Evolutionary conservation across 805 yeast genomes (phyloP).

Genomic region (Wickerhamomyces silvicola): DNA sequence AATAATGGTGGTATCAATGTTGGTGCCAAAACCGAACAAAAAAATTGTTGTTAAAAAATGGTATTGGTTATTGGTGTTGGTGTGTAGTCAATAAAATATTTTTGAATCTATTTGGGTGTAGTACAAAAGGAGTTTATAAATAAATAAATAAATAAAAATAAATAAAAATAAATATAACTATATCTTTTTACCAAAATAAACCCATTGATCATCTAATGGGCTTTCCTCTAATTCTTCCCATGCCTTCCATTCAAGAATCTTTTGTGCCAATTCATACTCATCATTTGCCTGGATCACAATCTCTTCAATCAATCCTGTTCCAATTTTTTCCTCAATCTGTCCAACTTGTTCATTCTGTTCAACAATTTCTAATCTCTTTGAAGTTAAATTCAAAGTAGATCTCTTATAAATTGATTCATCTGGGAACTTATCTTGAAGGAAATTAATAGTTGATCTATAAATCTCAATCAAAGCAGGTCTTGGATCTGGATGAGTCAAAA

Average conservation of each 20-base stretch:
- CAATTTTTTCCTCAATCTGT: constrained; percentile 66
- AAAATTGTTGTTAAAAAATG: constrained; percentile 16
- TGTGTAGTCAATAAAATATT: background rate
- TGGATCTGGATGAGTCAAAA: constrained; percentile 77
- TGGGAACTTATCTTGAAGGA: constrained; percentile 59
- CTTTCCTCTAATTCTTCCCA: constrained; percentile 82
- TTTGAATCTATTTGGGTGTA: no score
- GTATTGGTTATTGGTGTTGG: no score
- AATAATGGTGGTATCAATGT: constrained; percentile 23
- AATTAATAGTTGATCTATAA: constrained; percentile 61
- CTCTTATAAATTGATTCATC: constrained; percentile 67
- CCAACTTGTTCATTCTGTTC: constrained; percentile 54
- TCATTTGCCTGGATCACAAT: constrained; percentile 76
- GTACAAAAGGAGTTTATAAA: background rate
- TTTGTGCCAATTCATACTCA: constrained; percentile 61
- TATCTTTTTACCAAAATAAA: constrained; percentile 62
- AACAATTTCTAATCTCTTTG: constrained; percentile 61
- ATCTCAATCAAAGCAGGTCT: constrained; percentile 69
- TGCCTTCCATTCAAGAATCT: constrained; percentile 60
- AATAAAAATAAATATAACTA: constrained; percentile 19
- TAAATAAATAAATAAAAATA: constrained; percentile 2
- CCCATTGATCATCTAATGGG: constrained; percentile 82
- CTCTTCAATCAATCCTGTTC: constrained; percentile 82
- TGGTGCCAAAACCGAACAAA: constrained; percentile 4
- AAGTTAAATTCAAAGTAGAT: constrained; percentile 66